phyloP scores from a whole-genome alignment of 179 eudicot species.

The Beta macrorhiza region DNA sequence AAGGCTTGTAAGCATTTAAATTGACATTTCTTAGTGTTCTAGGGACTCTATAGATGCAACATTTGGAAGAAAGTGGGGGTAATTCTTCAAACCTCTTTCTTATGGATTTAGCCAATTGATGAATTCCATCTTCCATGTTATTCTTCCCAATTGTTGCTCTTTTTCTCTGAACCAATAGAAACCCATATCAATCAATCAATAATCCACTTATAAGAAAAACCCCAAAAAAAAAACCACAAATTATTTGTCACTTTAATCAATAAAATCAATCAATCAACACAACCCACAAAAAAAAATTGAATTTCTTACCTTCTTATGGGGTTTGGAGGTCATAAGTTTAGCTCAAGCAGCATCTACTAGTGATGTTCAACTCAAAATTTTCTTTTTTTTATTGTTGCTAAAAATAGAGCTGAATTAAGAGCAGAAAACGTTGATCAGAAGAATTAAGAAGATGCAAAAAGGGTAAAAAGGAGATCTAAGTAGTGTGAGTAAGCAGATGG shows the following conservation, averaged over 20 bases:
- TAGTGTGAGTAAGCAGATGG: background rate
- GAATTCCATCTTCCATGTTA: conserved; percentile 24
- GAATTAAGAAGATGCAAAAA: conserved; percentile 1
- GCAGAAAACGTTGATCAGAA: background rate
- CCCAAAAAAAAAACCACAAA: background rate
- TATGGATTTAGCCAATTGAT: conserved; percentile 32
- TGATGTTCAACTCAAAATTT: background rate
- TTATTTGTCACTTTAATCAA: background rate
- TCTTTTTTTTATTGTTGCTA: background rate
- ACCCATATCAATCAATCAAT: conserved; percentile 10
- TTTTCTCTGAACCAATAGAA: conserved; percentile 30
- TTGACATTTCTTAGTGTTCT: conserved; percentile 31
- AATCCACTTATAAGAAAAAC: background rate
- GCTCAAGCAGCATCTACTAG: background rate
- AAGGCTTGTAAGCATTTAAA: conserved; percentile 28
- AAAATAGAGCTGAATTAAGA: background rate
- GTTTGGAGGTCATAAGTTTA: conserved; percentile 17
- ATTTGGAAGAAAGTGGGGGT: conserved; percentile 25
- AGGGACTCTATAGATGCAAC: conserved; percentile 42
- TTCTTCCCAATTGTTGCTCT: conserved; percentile 22
- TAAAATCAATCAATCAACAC: background rate
- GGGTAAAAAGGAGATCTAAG: conserved; percentile 3
- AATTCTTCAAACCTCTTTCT: conserved; percentile 28
- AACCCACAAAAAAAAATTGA: background rate
- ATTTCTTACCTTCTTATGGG: conserved; percentile 15